Evolutionary conservation across 805 yeast species (phyloP).

Genomic region (Saccharomycopsis fibuligera): DNA sequence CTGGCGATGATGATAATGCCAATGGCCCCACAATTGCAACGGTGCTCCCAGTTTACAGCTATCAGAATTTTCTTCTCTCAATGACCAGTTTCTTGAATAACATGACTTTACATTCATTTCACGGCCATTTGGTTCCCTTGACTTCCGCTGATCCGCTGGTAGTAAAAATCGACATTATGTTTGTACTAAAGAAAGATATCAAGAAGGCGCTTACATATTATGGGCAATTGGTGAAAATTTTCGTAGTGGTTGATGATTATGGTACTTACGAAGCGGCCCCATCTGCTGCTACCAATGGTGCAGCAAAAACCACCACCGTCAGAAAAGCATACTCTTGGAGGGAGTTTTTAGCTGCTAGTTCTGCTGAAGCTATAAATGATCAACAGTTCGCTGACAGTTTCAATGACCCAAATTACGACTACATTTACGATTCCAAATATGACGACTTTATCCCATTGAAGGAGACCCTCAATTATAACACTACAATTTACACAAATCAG

Average conservation of each 20-base stretch:
- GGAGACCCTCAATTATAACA: slow-evolving; percentile 20
- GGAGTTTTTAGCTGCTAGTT: slow-evolving; percentile 2
- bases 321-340: slow-evolving; percentile 6
- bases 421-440: slow-evolving; percentile 6
- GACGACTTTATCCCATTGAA: slow-evolving; percentile 16
- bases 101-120: slow-evolving; percentile 15
- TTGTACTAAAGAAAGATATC: slow-evolving; percentile 5
- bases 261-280: neutral
- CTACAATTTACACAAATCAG: slow-evolving; percentile 16
- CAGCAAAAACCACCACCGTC: neutral
- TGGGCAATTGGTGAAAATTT: neutral
- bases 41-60: slow-evolving; percentile 12
- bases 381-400: neutral
- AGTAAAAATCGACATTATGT: slow-evolving; percentile 2
- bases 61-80: slow-evolving; percentile 7
- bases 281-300: too few relatives aligned
- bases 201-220: slow-evolving; percentile 6
- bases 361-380: neutral
- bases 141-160: neutral
- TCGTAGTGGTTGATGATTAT: slow-evolving; percentile 10
- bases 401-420: slow-evolving; percentile 4
- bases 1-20: neutral
- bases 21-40: slow-evolving; percentile 8
- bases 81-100: slow-evolving; percentile 20
- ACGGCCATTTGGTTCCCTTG: slow-evolving; percentile 4